A percentile compares a stretch with the other conserved stretches of the same genome.
Evolutionary conservation across 2,329 filamentous ascomycete species (phyloP).

Genomic region (Cladophialophora carrionii): DNA sequence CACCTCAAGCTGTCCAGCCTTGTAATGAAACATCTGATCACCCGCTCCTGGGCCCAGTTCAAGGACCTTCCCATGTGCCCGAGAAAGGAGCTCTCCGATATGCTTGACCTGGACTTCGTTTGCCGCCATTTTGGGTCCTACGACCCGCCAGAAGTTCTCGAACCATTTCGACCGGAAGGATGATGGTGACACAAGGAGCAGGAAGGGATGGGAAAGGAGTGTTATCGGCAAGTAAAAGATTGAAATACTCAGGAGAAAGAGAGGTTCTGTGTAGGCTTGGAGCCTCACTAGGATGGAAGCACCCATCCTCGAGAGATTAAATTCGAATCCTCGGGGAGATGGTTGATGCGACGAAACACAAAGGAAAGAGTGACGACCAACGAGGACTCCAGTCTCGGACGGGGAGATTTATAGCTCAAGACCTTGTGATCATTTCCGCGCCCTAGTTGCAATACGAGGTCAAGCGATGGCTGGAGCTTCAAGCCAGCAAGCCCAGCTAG

Average conservation of each 20-base stretch:
- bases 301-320: constrained; percentile 14
- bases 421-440: neutral
- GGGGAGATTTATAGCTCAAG: neutral
- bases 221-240: constrained; percentile 29
- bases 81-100: constrained; percentile 38
- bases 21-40: constrained; percentile 50
- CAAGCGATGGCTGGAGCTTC: neutral
- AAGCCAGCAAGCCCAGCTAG: neutral
- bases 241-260: constrained; percentile 29
- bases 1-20: constrained; percentile 41
- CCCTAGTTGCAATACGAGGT: neutral
- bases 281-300: constrained; percentile 20
- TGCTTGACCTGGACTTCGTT: constrained; percentile 30
- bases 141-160: constrained; percentile 30
- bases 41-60: constrained; percentile 53
- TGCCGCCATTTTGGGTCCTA: constrained; percentile 35
- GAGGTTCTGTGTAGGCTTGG: constrained; percentile 24
- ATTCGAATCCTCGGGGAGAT: neutral
- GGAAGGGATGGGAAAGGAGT: constrained; percentile 26
- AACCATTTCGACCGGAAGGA: constrained; percentile 36
- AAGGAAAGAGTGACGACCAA: neutral
- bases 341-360: neutral
- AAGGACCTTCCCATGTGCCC: constrained; percentile 46
- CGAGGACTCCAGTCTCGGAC: neutral
- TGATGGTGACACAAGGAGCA: constrained; percentile 25